Evolutionary conservation across 768 basidiomycete genomes (phyloP).

Genomic region (Termitomyces sp.): DNA sequence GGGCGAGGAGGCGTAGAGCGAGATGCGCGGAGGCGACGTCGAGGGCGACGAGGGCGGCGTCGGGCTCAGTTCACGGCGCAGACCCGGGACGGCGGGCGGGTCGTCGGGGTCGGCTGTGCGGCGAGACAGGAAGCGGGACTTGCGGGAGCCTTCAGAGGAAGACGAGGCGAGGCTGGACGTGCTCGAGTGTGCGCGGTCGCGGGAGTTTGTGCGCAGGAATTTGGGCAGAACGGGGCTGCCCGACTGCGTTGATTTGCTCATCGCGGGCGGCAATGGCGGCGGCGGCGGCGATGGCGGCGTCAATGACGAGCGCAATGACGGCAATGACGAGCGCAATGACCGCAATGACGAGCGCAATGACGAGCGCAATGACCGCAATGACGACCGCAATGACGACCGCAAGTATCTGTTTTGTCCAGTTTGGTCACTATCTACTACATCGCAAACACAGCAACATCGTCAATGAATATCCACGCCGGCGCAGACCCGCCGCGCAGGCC

Average conservation of each 20-base stretch:
- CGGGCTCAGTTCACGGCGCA: conserved; percentile 33
- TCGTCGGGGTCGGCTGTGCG: conserved; percentile 12
- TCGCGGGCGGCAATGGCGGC: too few relatives aligned
- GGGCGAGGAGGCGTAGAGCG: conserved; percentile 39
- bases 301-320: too few relatives aligned
- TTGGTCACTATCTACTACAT: background rate
- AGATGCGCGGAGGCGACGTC: conserved; percentile 9
- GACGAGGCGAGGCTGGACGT: conserved; percentile 32
- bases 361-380: too few relatives aligned
- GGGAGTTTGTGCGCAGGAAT: conserved; percentile 59
- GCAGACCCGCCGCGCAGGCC: conserved; percentile 35
- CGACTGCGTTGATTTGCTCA: too few relatives aligned
- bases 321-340: too few relatives aligned
- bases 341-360: too few relatives aligned
- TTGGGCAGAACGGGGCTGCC: too few relatives aligned
- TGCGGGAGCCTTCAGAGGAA: conserved; percentile 23
- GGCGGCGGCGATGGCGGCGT: too few relatives aligned
- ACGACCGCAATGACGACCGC: too few relatives aligned
- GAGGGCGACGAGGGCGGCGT: conserved; percentile 33
- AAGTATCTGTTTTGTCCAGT: background rate
- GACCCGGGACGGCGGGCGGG: conserved; percentile 47
- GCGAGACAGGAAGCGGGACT: conserved; percentile 27
- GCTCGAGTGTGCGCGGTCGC: conserved; percentile 47
- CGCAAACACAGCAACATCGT: conserved; percentile 29
- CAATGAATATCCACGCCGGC: conserved; percentile 45